These are phyloP conservation scores for Populus alba DNA, from an alignment of 345 rosid genomes.

Conservation along the genomic window DNA sequence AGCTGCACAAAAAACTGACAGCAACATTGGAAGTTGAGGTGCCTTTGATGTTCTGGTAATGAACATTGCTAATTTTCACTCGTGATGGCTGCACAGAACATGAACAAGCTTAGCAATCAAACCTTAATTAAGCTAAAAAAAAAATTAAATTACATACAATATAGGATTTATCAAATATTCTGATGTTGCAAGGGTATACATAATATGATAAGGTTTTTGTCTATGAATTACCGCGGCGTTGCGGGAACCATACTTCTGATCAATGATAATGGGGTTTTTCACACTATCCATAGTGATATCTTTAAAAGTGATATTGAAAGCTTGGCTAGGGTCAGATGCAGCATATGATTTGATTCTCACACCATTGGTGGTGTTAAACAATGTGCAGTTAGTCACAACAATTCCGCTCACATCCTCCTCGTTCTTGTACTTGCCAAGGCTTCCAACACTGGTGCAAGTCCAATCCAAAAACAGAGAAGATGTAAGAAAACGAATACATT, in stretches of 20 bases:
- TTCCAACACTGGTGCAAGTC: constrained; percentile 33
- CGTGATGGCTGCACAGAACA: constrained; percentile 25
- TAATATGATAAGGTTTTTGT: too few relatives aligned
- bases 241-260: constrained; percentile 36
- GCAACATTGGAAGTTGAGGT: constrained; percentile 27
- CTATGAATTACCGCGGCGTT: background rate
- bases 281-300: constrained; percentile 35
- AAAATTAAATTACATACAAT: too few relatives aligned
- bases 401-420: constrained; percentile 39
- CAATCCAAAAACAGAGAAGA: background rate
- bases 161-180: too few relatives aligned
- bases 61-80: constrained; percentile 32
- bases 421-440: constrained; percentile 34
- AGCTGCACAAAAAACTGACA: constrained; percentile 31
- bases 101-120: too few relatives aligned
- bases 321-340: constrained; percentile 16
- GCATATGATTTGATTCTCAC: constrained; percentile 40
- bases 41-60: constrained; percentile 38
- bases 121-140: too few relatives aligned
- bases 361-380: constrained; percentile 34
- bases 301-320: constrained; percentile 29
- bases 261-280: constrained; percentile 37
- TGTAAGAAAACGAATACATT: too few relatives aligned
- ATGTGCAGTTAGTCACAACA: constrained; percentile 31
- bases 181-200: background rate